phyloP scores from a whole-genome alignment of 495 filamentous ascomycete species.

The Umbilicaria muhlenbergii region DNA sequence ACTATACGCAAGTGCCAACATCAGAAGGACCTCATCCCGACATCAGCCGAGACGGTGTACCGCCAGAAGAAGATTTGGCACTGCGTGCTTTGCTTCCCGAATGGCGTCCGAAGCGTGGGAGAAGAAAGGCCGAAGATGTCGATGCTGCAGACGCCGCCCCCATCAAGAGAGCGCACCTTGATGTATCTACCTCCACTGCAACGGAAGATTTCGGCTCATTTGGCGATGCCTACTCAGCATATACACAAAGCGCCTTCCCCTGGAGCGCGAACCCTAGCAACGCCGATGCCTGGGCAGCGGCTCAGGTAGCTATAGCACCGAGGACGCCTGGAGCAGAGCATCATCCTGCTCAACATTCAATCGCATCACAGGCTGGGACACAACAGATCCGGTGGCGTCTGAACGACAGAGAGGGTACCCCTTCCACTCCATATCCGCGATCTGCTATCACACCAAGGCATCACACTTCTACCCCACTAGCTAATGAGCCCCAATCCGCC shows the following conservation, averaged over 20 bases:
- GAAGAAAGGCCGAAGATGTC: constrained; percentile 67
- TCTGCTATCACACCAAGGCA: constrained; percentile 60
- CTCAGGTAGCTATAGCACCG: constrained; percentile 15
- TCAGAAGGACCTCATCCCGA: constrained; percentile 44
- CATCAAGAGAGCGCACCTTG: constrained; percentile 48
- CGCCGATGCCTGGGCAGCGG: constrained; percentile 41
- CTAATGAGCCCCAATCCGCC: constrained; percentile 52
- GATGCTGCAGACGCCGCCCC: constrained; percentile 40
- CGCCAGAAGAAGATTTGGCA: constrained; percentile 83
- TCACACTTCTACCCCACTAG: constrained; percentile 30
- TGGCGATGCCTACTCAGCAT: constrained; percentile 29
- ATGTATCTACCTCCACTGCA: constrained; percentile 43
- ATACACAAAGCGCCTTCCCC: constrained; percentile 45
- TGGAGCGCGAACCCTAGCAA: constrained; percentile 40
- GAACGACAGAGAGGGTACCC: constrained; percentile 30
- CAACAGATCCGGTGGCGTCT: constrained; percentile 30
- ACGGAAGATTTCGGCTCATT: constrained; percentile 34
- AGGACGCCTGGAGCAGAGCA: constrained; percentile 10
- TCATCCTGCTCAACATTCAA: constrained; percentile 5
- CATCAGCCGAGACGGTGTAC: constrained; percentile 67
- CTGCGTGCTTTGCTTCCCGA: constrained; percentile 78
- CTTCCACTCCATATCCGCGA: constrained; percentile 55
- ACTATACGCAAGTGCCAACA: constrained; percentile 70
- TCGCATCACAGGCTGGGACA: constrained; percentile 9
- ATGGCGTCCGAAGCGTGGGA: constrained; percentile 76